phyloP scores from a whole-genome alignment of 192 early-diverging fungal genomes.

The Chytriomyces hyalinus region DNA sequence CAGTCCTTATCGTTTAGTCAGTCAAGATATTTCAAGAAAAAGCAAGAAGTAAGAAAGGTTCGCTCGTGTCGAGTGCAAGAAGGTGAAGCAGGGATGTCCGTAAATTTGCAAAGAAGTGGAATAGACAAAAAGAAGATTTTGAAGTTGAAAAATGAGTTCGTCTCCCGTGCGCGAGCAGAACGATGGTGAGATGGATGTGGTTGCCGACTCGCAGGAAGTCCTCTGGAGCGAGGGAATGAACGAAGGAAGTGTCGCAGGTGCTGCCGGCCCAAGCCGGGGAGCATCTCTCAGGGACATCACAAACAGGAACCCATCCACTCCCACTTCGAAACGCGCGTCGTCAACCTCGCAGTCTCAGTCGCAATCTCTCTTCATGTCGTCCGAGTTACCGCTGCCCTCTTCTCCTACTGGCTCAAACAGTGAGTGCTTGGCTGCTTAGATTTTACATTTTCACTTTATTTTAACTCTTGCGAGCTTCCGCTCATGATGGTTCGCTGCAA shows the following conservation, averaged over 20 bases:
- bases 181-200: not conserved
- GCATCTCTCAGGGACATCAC: not conserved
- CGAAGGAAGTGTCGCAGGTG: no score
- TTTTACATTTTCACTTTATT: not conserved
- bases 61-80: no score
- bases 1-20: no score
- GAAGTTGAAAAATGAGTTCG: not conserved
- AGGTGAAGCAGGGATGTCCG: not conserved
- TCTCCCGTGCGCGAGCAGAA: not conserved
- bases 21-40: no score
- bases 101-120: not conserved
- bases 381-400: conserved; percentile 4
- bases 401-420: not conserved
- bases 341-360: not conserved
- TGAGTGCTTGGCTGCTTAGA: not conserved
- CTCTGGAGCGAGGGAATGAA: not conserved
- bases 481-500: not conserved
- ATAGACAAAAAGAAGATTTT: not conserved
- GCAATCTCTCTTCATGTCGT: not conserved
- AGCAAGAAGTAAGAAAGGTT: no score
- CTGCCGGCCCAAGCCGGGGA: no score
- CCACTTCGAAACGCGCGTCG: not conserved
- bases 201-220: not conserved
- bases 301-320: not conserved
- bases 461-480: not conserved